Percentiles rank a stretch among this genome's conserved stretches.
Conservation (phyloP, 345 rosid genomes). For the Theobroma cacao region DNA sequence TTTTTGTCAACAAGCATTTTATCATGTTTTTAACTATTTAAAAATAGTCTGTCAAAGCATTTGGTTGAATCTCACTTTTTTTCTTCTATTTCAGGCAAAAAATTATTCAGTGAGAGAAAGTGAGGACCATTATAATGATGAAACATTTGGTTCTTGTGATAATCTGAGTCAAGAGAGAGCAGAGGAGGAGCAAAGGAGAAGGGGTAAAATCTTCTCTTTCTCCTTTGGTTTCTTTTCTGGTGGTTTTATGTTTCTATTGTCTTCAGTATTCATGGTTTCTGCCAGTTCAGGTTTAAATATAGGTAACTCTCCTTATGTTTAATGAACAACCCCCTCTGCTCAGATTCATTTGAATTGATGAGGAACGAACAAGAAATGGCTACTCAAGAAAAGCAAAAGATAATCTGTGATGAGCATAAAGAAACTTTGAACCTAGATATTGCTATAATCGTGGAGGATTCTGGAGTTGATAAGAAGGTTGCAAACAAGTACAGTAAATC, state of each 20-base stretch:
- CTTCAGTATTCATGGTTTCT: neutral
- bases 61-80: neutral
- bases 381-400: constrained; percentile 19
- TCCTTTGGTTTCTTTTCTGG: neutral
- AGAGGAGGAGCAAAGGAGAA: constrained; percentile 24
- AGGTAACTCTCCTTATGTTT: neutral
- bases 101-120: constrained; percentile 12
- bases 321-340: neutral
- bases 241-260: neutral
- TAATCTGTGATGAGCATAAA: constrained; percentile 12
- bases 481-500: constrained; percentile 4
- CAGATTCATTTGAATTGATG: constrained; percentile 27
- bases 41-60: neutral
- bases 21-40: neutral
- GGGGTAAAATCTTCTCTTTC: constrained; percentile 18
- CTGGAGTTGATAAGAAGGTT: constrained; percentile 5
- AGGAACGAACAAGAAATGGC: constrained; percentile 24
- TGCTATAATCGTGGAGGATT: neutral
- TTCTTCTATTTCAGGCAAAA: constrained; percentile 24
- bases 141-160: constrained; percentile 21
- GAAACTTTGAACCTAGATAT: constrained; percentile 27
- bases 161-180: constrained; percentile 13
- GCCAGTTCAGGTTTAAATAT: neutral
- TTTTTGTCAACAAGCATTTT: neutral
- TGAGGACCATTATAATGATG: constrained; percentile 14